These are phyloP conservation scores for Zygoascus tannicola DNA, from an alignment of 805 yeast genomes.

Conservation along the genomic window DNA sequence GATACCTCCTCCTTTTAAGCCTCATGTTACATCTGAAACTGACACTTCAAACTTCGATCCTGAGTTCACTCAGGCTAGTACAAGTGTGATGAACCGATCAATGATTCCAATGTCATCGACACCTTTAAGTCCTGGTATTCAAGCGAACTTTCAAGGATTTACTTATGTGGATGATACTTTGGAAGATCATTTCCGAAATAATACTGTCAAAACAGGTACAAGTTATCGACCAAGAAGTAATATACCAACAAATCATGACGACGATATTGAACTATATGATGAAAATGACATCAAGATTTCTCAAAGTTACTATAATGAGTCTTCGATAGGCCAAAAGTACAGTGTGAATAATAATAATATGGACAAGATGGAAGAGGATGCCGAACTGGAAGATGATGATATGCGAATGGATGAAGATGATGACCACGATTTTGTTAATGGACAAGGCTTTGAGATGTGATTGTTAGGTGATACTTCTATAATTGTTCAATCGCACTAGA, in stretches of 20 bases:
- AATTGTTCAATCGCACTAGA: too few species aligned
- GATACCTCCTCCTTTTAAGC: conserved; percentile 94
- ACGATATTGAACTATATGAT: conserved; percentile 29
- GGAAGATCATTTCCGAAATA: conserved; percentile 48
- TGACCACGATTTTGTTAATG: conserved; percentile 78
- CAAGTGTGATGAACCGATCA: conserved; percentile 61
- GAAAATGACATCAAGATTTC: conserved; percentile 28
- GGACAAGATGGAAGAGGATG: conserved; percentile 20
- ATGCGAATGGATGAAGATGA: conserved; percentile 39
- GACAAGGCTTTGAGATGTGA: conserved; percentile 69
- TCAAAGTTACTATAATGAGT: conserved; percentile 23
- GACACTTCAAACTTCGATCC: conserved; percentile 98
- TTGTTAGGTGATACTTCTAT: too few species aligned
- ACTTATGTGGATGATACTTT: conserved; percentile 92
- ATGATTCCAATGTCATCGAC: conserved; percentile 45
- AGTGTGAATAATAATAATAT: neutral
- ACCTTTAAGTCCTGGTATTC: conserved; percentile 89
- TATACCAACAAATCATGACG: conserved; percentile 18
- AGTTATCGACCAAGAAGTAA: conserved; percentile 9
- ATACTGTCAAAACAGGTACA: conserved; percentile 3
- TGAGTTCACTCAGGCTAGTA: conserved; percentile 87
- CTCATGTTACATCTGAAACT: conserved; percentile 80
- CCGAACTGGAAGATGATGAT: conserved; percentile 20
- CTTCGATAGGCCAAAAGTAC: conserved; percentile 1
- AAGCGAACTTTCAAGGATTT: conserved; percentile 93